phyloP scores from a whole-genome alignment of 306 rosid genomes.

The Prunus mira region DNA sequence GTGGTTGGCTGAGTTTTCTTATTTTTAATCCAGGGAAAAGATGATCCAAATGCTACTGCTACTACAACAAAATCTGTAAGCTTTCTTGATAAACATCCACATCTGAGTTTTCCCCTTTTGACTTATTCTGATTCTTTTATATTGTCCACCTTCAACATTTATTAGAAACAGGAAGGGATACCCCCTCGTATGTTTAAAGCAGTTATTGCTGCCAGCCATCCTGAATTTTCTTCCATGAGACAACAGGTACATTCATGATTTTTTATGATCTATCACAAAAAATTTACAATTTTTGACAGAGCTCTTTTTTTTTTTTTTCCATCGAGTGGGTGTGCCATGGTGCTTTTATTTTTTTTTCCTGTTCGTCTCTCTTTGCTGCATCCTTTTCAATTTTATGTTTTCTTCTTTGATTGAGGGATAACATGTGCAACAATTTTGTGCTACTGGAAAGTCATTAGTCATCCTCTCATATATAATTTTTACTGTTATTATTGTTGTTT shows the following conservation, averaged over 20 bases:
- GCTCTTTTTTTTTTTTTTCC: neutral
- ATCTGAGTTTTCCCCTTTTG: neutral
- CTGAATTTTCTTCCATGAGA: constrained; percentile 90
- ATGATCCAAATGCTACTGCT: constrained; percentile 34
- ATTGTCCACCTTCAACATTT: constrained; percentile 12
- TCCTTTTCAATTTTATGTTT: no score
- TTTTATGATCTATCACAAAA: neutral
- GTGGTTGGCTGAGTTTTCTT: constrained; percentile 7
- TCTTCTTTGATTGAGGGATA: neutral
- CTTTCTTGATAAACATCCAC: constrained; percentile 6
- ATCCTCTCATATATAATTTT: neutral
- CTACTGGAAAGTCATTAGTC: neutral
- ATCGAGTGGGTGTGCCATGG: neutral
- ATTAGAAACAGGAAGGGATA: constrained; percentile 80
- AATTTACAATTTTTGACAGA: neutral
- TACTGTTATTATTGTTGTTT: neutral
- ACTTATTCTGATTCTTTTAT: constrained; percentile 12
- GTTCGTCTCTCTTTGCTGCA: no score
- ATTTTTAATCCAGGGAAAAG: constrained; percentile 52
- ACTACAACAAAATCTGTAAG: constrained; percentile 62
- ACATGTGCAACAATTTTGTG: neutral
- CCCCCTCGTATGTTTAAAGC: constrained; percentile 91
- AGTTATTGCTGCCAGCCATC: constrained; percentile 91
- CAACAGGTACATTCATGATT: constrained; percentile 70
- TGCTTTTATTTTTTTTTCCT: no score